Conservation (phyloP, 805 yeast species). For the Ogataea minuta region DNA sequence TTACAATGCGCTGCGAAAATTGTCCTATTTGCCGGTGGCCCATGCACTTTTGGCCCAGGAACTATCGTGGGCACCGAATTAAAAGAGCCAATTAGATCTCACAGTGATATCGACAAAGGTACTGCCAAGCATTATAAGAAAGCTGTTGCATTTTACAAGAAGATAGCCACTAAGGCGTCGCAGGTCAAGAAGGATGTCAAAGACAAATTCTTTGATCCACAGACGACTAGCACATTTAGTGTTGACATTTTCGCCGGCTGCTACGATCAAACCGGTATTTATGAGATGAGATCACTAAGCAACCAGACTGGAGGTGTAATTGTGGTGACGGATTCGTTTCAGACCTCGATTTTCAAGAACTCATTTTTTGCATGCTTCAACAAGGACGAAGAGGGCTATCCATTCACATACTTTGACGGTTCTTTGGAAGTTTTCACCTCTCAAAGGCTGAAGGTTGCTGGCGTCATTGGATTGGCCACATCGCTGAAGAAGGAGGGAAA, state of each 20-base stretch:
- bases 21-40: slow-evolving; percentile 90
- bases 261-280: slow-evolving; percentile 93
- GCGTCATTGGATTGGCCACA: slow-evolving; percentile 90
- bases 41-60: slow-evolving; percentile 94
- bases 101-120: slow-evolving; percentile 92
- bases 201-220: slow-evolving; percentile 37
- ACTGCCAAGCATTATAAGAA: slow-evolving; percentile 82
- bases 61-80: slow-evolving; percentile 86
- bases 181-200: slow-evolving; percentile 38
- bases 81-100: slow-evolving; percentile 96
- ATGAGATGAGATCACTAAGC: slow-evolving; percentile 85
- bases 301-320: slow-evolving; percentile 88
- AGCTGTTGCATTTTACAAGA: slow-evolving; percentile 79
- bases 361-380: slow-evolving; percentile 82
- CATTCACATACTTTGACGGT: slow-evolving; percentile 90
- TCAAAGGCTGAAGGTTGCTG: slow-evolving; percentile 83
- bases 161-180: slow-evolving; percentile 68
- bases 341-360: slow-evolving; percentile 91
- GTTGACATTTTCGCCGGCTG: slow-evolving; percentile 93
- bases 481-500: slow-evolving; percentile 64
- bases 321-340: slow-evolving; percentile 87
- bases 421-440: slow-evolving; percentile 84
- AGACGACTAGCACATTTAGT: slow-evolving; percentile 62
- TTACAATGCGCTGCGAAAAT: slow-evolving; percentile 87
- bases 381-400: slow-evolving; percentile 83